phyloP scores from a whole-genome alignment of 768 basidiomycete species.

The Amanita molliuscula region DNA sequence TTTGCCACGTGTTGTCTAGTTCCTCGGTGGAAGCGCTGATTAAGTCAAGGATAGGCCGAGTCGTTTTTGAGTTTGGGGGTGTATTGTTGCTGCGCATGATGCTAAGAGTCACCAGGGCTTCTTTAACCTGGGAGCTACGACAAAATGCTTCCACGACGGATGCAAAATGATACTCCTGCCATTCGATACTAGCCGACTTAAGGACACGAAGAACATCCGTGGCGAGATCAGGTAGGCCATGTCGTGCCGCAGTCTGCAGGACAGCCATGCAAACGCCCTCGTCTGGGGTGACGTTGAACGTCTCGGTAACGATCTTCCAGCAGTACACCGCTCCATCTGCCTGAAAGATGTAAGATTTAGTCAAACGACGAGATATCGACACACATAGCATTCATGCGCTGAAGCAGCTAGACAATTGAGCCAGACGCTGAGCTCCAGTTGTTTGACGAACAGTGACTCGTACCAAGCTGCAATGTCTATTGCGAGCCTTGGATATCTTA shows the following conservation, averaged over 20 bases:
- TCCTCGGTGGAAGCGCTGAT: conserved; percentile 37
- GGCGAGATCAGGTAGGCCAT: conserved; percentile 63
- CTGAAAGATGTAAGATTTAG: conserved; percentile 24
- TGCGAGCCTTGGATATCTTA: conserved; percentile 54
- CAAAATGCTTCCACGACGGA: conserved; percentile 70
- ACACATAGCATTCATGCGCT: conserved; percentile 57
- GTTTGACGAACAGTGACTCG: conserved; percentile 44
- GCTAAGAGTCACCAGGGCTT: conserved; percentile 50
- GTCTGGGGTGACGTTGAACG: conserved; percentile 47
- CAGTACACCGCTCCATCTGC: conserved; percentile 51
- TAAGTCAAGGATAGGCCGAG: conserved; percentile 38
- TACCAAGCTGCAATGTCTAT: conserved; percentile 57
- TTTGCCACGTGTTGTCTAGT: conserved; percentile 55
- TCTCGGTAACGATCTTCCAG: conserved; percentile 51
- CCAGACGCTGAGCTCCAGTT: conserved; percentile 50
- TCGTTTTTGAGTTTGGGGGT: conserved; percentile 38
- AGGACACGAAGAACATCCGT: conserved; percentile 53
- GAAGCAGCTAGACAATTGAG: conserved; percentile 54
- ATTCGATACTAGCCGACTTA: conserved; percentile 31
- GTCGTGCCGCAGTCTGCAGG: conserved; percentile 63
- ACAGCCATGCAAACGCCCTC: conserved; percentile 67
- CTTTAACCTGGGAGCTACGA: conserved; percentile 41
- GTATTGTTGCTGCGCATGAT: conserved; percentile 50
- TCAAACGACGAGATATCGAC: conserved; percentile 15
- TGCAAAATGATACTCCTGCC: conserved; percentile 67